phyloP scores from a whole-genome alignment of 306 rosid species.

The Fagus sylvatica region DNA sequence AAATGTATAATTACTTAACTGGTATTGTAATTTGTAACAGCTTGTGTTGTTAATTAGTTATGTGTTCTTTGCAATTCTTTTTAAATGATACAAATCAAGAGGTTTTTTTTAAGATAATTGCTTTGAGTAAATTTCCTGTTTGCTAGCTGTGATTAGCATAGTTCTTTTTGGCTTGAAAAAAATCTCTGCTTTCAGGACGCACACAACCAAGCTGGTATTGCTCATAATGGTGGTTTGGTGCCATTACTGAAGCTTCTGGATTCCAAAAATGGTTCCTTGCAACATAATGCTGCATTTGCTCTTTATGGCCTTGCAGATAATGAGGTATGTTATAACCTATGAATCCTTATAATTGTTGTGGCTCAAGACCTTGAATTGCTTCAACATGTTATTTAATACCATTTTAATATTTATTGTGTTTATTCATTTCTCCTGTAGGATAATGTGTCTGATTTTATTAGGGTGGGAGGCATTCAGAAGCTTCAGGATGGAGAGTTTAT shows the following conservation, averaged over 20 bases:
- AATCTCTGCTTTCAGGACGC: slow-evolving; percentile 58
- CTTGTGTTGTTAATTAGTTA: background rate
- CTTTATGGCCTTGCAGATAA: slow-evolving; percentile 98
- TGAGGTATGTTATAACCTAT: slow-evolving; percentile 55
- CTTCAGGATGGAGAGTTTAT: slow-evolving; percentile 98
- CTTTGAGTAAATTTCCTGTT: background rate
- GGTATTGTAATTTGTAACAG: too few species aligned
- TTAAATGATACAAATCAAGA: background rate
- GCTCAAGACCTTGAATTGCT: slow-evolving; percentile 16
- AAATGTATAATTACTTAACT: background rate
- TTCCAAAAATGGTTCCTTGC: slow-evolving; percentile 96
- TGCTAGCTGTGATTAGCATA: slow-evolving; percentile 2
- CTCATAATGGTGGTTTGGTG: slow-evolving; percentile 86
- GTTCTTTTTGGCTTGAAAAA: slow-evolving; percentile 24
- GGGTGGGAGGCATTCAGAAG: slow-evolving; percentile 96
- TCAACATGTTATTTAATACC: slow-evolving; percentile 25
- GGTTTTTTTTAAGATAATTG: slow-evolving; percentile 1
- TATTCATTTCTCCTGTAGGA: slow-evolving; percentile 60
- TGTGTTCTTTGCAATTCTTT: background rate
- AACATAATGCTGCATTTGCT: slow-evolving; percentile 98
- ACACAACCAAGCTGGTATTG: slow-evolving; percentile 97
- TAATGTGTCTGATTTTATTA: slow-evolving; percentile 92
- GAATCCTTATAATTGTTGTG: slow-evolving; percentile 20
- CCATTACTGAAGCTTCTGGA: slow-evolving; percentile 97
- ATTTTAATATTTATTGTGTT: slow-evolving; percentile 31